phyloP scores from a whole-genome alignment of 208 protist species.

The Vickermania spadyakhi region DNA sequence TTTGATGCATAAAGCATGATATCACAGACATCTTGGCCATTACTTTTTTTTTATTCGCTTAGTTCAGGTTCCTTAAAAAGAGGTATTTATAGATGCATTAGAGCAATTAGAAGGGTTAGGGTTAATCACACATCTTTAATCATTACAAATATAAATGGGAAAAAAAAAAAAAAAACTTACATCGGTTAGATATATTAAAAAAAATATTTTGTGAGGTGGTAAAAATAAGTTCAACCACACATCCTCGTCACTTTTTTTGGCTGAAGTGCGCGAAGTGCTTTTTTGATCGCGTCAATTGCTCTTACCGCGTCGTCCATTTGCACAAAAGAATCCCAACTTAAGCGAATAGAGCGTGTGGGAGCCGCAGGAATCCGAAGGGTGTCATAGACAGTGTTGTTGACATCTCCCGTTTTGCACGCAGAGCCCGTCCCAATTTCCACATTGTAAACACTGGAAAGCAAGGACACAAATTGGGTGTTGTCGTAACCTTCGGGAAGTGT shows the following conservation, averaged over 20 bases:
- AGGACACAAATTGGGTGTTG: constrained; percentile 68
- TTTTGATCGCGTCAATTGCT: constrained; percentile 39
- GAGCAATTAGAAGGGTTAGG: too few species aligned
- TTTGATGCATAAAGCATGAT: too few species aligned
- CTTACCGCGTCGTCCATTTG: constrained; percentile 47
- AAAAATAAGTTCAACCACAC: not conserved
- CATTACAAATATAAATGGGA: not conserved
- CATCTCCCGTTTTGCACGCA: constrained; percentile 61
- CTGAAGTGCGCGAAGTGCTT: constrained; percentile 26
- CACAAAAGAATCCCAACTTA: constrained; percentile 68
- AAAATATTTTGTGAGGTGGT: not conserved
- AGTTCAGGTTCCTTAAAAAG: too few species aligned
- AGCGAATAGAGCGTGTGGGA: constrained; percentile 44
- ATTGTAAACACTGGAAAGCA: constrained; percentile 51
- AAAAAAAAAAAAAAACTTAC: constrained; percentile 5
- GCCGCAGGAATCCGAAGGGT: constrained; percentile 51
- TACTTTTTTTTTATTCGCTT: too few species aligned
- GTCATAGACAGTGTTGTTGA: constrained; percentile 73
- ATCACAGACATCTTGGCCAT: too few species aligned
- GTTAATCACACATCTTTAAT: too few species aligned
- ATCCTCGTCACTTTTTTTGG: constrained; percentile 9
- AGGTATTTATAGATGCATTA: too few species aligned
- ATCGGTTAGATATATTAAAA: constrained; percentile 1
- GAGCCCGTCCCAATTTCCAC: constrained; percentile 79
- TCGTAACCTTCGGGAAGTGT: constrained; percentile 53